These are phyloP conservation scores for Arabis hirsuta DNA, from an alignment of 345 rosid genomes.

Conservation along the genomic window DNA sequence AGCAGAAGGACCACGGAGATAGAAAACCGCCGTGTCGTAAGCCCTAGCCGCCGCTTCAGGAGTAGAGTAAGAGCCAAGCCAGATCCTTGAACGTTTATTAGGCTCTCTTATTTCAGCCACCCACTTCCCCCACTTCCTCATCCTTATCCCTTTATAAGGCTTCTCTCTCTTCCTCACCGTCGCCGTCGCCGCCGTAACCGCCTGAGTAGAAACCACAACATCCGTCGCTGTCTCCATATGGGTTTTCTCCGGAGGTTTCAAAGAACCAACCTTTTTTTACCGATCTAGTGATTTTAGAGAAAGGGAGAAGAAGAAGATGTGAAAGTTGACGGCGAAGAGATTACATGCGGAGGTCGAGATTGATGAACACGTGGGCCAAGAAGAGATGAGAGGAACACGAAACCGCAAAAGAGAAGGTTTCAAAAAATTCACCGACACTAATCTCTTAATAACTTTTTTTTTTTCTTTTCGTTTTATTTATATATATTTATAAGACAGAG, in stretches of 20 bases:
- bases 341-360: slow-evolving; percentile 42
- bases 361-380: slow-evolving; percentile 49
- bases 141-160: slow-evolving; percentile 94
- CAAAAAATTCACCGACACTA: slow-evolving; percentile 48
- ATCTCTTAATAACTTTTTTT: slow-evolving; percentile 25
- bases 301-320: neutral
- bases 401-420: slow-evolving; percentile 43
- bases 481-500: slow-evolving; percentile 39
- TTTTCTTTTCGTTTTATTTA: slow-evolving; percentile 22
- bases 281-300: slow-evolving; percentile 15
- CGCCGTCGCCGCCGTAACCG: slow-evolving; percentile 6
- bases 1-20: slow-evolving; percentile 91
- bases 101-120: slow-evolving; percentile 99
- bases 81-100: slow-evolving; percentile 91
- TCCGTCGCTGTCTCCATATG: slow-evolving; percentile 51
- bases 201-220: slow-evolving; percentile 25
- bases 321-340: slow-evolving; percentile 47
- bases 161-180: slow-evolving; percentile 56
- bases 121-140: slow-evolving; percentile 99
- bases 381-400: slow-evolving; percentile 45
- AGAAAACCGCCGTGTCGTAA: slow-evolving; percentile 93
- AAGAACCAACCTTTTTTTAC: neutral
- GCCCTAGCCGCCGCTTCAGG: slow-evolving; percentile 98
- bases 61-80: slow-evolving; percentile 98
- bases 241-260: slow-evolving; percentile 24